Conservation (phyloP, 441 rosid genomes). For the Erodium chrysanthum region DNA sequence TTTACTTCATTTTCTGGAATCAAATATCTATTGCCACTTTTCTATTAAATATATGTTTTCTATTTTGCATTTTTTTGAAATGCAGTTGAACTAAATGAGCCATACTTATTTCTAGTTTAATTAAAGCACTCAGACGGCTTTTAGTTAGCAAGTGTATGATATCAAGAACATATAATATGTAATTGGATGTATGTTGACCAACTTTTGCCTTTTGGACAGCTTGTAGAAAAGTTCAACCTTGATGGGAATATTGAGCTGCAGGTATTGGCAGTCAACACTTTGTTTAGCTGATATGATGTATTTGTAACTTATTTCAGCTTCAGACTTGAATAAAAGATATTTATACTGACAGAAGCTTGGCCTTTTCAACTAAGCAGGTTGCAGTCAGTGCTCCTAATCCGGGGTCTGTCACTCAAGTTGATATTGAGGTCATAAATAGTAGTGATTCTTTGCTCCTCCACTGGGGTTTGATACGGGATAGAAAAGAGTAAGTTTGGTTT, state of each 20-base stretch:
- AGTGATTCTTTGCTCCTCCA: constrained; percentile 72
- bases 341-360: constrained; percentile 18
- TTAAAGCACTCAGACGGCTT: neutral
- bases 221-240: constrained; percentile 55
- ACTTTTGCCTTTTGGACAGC: constrained; percentile 38
- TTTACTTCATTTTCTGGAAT: no score
- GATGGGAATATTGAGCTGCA: constrained; percentile 72
- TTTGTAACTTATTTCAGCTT: neutral
- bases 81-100: neutral
- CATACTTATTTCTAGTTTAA: neutral
- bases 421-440: constrained; percentile 43
- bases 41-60: no score
- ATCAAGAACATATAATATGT: neutral
- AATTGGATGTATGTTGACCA: constrained; percentile 18
- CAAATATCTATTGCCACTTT: no score
- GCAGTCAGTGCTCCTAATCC: constrained; percentile 37
- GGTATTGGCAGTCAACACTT: constrained; percentile 29
- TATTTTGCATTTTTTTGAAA: no score
- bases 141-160: neutral
- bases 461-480: constrained; percentile 77
- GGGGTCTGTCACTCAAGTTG: constrained; percentile 34
- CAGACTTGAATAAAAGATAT: neutral
- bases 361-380: constrained; percentile 46
- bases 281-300: constrained; percentile 14
- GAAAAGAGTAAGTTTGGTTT: constrained; percentile 47